Conservation (phyloP, 148 eudicot genomes). For the Rhododendron griersonianum region DNA sequence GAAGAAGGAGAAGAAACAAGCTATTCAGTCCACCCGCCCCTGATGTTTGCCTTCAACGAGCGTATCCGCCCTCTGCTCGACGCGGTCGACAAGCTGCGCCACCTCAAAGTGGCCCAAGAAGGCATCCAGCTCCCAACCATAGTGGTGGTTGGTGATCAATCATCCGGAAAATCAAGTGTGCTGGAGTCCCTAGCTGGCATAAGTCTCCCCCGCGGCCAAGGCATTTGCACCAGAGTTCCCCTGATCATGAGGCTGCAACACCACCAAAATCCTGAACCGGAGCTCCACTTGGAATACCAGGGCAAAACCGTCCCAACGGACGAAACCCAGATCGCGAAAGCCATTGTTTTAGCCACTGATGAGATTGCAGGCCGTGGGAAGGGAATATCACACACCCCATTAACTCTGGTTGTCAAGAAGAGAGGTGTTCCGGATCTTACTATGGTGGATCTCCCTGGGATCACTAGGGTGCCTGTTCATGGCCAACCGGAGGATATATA, state of each 20-base stretch:
- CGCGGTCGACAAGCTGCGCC: neutral
- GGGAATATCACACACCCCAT: slow-evolving; percentile 11
- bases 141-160: no score
- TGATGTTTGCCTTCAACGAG: neutral
- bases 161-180: no score
- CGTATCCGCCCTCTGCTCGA: neutral
- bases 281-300: slow-evolving; percentile 13
- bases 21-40: neutral
- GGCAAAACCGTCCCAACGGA: slow-evolving; percentile 11
- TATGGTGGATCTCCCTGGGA: slow-evolving; percentile 52
- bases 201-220: no score
- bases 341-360: neutral
- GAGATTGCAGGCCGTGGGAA: neutral
- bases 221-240: no score
- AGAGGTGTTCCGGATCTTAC: slow-evolving; percentile 42
- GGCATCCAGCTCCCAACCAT: neutral
- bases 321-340: slow-evolving; percentile 8
- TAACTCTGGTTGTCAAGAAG: slow-evolving; percentile 21
- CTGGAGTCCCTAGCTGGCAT: no score
- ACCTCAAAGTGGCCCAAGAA: neutral
- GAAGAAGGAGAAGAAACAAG: neutral
- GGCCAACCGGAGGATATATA: slow-evolving; percentile 50
- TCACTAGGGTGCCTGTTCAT: slow-evolving; percentile 39
- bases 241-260: neutral
- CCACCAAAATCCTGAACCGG: slow-evolving; percentile 3